Conservation (phyloP, 2,329 filamentous ascomycete species). For the Epichloe gansuensis region DNA sequence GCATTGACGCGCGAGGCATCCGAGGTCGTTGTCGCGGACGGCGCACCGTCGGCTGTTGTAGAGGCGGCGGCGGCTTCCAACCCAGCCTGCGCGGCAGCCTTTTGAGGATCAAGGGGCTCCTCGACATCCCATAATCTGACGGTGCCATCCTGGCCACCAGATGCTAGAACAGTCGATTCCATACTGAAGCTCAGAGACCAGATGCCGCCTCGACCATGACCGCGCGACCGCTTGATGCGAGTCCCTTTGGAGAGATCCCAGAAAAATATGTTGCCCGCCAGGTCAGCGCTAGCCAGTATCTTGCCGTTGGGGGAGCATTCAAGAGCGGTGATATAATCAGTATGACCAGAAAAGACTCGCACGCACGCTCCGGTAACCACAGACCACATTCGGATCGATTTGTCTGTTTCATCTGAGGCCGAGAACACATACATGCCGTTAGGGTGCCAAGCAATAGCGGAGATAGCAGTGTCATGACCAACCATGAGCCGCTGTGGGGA, state of each 20-base stretch:
- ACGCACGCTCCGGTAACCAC: constrained; percentile 78
- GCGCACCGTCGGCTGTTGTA: constrained; percentile 31
- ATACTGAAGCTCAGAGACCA: constrained; percentile 89
- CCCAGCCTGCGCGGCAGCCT: constrained; percentile 35
- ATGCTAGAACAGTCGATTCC: constrained; percentile 81
- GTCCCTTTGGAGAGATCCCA: constrained; percentile 87
- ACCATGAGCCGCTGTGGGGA: constrained; percentile 79
- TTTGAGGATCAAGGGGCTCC: constrained; percentile 52
- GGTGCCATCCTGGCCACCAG: constrained; percentile 81
- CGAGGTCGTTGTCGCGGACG: constrained; percentile 13
- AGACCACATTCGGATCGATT: constrained; percentile 95
- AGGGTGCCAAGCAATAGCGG: constrained; percentile 82
- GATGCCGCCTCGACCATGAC: constrained; percentile 86
- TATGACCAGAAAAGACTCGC: constrained; percentile 84
- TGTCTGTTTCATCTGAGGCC: constrained; percentile 70
- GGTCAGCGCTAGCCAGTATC: constrained; percentile 81
- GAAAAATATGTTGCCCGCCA: constrained; percentile 77
- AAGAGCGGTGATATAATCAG: constrained; percentile 71
- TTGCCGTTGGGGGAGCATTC: constrained; percentile 81
- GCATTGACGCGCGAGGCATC: constrained; percentile 14
- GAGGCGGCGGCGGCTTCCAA: constrained; percentile 29
- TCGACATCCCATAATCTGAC: constrained; percentile 90
- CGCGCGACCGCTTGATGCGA: constrained; percentile 81
- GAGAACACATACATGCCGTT: constrained; percentile 93
- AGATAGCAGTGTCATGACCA: constrained; percentile 88